Evolutionary conservation across 768 basidiomycete genomes (phyloP).

Genomic region (Lentinula sp.): DNA sequence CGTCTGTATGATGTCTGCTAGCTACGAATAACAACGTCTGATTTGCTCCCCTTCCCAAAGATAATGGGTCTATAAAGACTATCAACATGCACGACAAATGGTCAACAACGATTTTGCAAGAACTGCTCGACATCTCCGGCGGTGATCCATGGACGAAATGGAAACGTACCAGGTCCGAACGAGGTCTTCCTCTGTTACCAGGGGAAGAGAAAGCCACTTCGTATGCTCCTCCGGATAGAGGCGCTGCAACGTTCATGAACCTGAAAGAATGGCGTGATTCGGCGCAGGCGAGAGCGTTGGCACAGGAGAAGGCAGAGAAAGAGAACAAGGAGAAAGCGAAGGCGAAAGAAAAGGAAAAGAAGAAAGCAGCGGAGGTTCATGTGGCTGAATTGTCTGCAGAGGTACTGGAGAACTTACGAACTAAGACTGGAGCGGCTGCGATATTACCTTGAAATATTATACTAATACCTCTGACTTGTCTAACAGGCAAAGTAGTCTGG

Average conservation of each 20-base stretch:
- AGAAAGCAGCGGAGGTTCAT: constrained; percentile 50
- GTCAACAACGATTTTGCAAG: constrained; percentile 61
- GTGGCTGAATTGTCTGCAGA: neutral
- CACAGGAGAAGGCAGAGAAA: neutral
- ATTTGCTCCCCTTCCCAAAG: constrained; percentile 29
- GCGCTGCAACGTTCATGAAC: neutral
- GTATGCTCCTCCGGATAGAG: neutral
- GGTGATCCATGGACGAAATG: constrained; percentile 53
- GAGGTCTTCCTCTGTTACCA: constrained; percentile 44
- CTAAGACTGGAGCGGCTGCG: constrained; percentile 4
- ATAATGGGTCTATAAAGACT: constrained; percentile 22
- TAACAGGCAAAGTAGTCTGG: neutral
- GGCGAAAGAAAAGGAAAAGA: constrained; percentile 83
- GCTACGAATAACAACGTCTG: constrained; percentile 10
- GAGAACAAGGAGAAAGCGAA: constrained; percentile 84
- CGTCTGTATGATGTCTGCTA: constrained; percentile 20
- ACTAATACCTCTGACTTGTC: neutral
- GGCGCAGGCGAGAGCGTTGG: neutral
- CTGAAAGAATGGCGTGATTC: neutral
- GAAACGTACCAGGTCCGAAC: constrained; percentile 38
- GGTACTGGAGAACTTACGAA: neutral
- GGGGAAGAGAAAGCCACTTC: constrained; percentile 25
- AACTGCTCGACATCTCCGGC: constrained; percentile 66
- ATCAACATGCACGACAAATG: constrained; percentile 61
- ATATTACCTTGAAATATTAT: neutral